A percentile compares a stretch with the other conserved stretches of the same genome.
Conservation (phyloP, 768 basidiomycete genomes). For the Dacryopinax spathularia region DNA sequence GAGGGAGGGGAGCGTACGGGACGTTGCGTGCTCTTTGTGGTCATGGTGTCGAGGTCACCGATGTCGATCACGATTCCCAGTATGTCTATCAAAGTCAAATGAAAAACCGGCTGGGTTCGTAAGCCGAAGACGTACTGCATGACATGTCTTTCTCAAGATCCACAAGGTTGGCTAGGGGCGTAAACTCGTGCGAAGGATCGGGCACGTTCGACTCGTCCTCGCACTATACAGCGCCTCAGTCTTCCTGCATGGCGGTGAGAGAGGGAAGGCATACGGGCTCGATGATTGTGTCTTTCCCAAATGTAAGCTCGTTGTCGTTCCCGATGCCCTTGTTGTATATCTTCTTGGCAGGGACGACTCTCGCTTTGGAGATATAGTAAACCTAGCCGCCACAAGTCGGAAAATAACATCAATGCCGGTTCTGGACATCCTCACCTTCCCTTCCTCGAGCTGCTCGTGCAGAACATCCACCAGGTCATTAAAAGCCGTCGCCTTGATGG, state of each 20-base stretch:
- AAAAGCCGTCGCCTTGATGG: conserved; percentile 33
- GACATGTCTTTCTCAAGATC: background rate
- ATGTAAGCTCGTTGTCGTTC: conserved; percentile 34
- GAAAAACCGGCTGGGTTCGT: background rate
- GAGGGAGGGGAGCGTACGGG: conserved; percentile 31
- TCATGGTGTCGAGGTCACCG: conserved; percentile 26
- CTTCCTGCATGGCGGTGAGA: background rate
- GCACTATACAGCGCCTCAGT: background rate
- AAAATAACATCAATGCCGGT: background rate
- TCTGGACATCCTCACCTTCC: conserved; percentile 20
- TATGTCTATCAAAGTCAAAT: conserved; percentile 18
- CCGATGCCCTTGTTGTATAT: conserved; percentile 30
- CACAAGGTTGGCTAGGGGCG: background rate
- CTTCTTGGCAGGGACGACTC: conserved; percentile 34
- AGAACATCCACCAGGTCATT: conserved; percentile 30
- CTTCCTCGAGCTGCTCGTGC: conserved; percentile 28
- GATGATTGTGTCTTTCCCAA: conserved; percentile 28
- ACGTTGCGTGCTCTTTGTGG: conserved; percentile 37
- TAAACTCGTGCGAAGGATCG: background rate
- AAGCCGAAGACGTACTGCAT: background rate
- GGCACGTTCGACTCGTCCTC: background rate
- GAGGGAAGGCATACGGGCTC: conserved; percentile 39
- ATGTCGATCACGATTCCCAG: conserved; percentile 30
- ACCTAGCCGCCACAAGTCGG: too few species aligned
- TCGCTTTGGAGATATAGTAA: conserved; percentile 29